Evolutionary conservation across 2,329 filamentous ascomycete genomes (phyloP), one percentile per base, ranked within the genome.

Genomic region (Epichloe amarillans): DNA sequence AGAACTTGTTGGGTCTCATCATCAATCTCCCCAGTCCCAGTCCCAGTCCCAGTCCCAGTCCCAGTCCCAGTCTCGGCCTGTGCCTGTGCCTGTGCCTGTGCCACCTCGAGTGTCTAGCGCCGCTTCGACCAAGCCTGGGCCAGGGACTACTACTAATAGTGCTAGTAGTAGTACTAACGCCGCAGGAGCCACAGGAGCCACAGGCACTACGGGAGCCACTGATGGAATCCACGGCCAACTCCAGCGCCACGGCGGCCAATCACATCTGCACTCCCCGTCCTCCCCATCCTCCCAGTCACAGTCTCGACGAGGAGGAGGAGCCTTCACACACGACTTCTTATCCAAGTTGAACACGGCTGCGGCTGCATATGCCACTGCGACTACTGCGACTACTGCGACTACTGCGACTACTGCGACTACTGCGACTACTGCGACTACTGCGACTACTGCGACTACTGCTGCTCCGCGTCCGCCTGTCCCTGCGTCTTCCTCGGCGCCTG

Each of bases 91-190:
- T 10, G 36, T 49, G 41, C 19, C 43, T 23, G 46, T 47, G 39
- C 50, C 50, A 46, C 46, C 41, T 3, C 41, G 41, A 26, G 23
- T 14, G 40, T 48, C 50, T 21, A 41, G 50, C 41, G 46, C 42
- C 41, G 46, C 42, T 7, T 47, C 17, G 23, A n/a, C 8, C n/a
- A 7, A 35, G 23, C 5, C 41, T 30, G 30, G 30, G 30, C 7
- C 26, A 17, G 17, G 26, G 10, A 30, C 30, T 30, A 11, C 30
- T 30, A 11, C 30, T 30, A 17, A 17, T 17, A 30, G 10, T 0
- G 30, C 30, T 30, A 30, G 30, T 30, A 30, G 30, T 30, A 4
- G 26, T 3, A 11, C 30, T 11, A 30, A 30, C 30, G 30, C 30
- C 30, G 1, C 26, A 30, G 26, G 3, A 30, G 26, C 26, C 26